phyloP scores from a whole-genome alignment of 306 rosid species.

The Gynostemma pentaphyllum region DNA sequence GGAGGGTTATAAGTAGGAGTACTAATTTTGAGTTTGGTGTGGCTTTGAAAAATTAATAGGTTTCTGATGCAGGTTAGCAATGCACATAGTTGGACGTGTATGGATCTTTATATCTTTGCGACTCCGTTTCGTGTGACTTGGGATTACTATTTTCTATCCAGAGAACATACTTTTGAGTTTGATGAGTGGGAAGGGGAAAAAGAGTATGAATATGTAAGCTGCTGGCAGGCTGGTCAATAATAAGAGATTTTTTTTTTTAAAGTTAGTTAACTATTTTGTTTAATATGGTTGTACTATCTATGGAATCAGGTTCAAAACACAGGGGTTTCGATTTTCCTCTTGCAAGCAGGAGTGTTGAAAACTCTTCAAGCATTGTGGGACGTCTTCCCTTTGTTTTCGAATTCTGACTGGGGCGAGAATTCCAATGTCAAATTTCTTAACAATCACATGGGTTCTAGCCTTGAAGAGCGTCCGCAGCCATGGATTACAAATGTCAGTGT shows the following conservation, averaged over 20 bases:
- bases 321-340: conserved; percentile 84
- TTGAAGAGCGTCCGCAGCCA: conserved; percentile 61
- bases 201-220: conserved; percentile 86
- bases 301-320: conserved; percentile 55
- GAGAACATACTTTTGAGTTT: conserved; percentile 89
- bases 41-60: neutral
- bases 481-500: conserved; percentile 63
- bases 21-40: neutral
- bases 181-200: conserved; percentile 73
- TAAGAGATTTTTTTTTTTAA: neutral
- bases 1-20: neutral
- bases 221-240: neutral
- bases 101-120: conserved; percentile 85
- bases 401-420: conserved; percentile 87
- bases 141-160: conserved; percentile 83
- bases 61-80: conserved; percentile 51
- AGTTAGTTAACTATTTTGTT: conserved; percentile 1
- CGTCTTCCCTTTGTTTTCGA: conserved; percentile 73
- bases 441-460: conserved; percentile 85
- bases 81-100: conserved; percentile 89
- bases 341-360: conserved; percentile 90
- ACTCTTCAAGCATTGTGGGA: conserved; percentile 81
- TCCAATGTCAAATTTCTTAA: conserved; percentile 61
- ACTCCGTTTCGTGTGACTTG: conserved; percentile 92
- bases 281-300: conserved; percentile 15